Evolutionary conservation across 495 filamentous ascomycete species (phyloP).

Genomic region (Thermothielavioides terrestris): DNA sequence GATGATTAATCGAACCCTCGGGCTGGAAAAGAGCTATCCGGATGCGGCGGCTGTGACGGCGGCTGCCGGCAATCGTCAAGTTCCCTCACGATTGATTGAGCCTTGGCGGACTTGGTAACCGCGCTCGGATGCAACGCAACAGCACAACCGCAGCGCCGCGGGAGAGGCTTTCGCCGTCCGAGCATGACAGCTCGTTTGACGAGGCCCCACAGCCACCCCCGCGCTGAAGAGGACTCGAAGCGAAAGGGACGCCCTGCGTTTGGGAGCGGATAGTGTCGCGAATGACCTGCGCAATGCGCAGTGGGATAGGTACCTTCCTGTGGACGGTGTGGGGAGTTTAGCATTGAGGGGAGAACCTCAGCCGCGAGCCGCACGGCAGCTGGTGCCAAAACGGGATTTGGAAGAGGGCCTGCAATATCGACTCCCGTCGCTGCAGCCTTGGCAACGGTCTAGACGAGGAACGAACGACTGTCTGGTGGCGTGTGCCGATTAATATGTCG

Average conservation of each 20-base stretch:
- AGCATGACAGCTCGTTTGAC: too few relatives aligned
- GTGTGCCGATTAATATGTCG: slow-evolving; percentile 23
- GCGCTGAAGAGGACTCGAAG: background rate
- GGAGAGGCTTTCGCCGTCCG: too few relatives aligned
- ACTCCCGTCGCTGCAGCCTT: background rate
- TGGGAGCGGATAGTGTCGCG: background rate
- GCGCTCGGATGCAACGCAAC: background rate
- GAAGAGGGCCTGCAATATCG: slow-evolving; percentile 9
- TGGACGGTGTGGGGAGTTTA: too few relatives aligned
- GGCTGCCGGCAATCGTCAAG: slow-evolving; percentile 6
- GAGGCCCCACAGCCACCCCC: background rate
- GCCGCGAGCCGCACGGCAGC: background rate
- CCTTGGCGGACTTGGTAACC: background rate
- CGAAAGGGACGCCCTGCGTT: background rate
- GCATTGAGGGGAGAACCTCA: too few relatives aligned
- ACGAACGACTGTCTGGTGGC: background rate
- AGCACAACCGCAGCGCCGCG: background rate
- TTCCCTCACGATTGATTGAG: background rate
- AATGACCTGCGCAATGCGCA: background rate
- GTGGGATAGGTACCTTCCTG: too few relatives aligned
- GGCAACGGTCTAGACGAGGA: slow-evolving; percentile 11
- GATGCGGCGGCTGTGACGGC: background rate
- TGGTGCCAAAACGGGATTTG: background rate
- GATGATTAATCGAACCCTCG: too few relatives aligned
- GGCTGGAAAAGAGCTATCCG: too few relatives aligned